Evolutionary conservation across 345 rosid species (phyloP), one percentile per base, ranked within the genome.

Genomic region (Pistacia integerrima): DNA sequence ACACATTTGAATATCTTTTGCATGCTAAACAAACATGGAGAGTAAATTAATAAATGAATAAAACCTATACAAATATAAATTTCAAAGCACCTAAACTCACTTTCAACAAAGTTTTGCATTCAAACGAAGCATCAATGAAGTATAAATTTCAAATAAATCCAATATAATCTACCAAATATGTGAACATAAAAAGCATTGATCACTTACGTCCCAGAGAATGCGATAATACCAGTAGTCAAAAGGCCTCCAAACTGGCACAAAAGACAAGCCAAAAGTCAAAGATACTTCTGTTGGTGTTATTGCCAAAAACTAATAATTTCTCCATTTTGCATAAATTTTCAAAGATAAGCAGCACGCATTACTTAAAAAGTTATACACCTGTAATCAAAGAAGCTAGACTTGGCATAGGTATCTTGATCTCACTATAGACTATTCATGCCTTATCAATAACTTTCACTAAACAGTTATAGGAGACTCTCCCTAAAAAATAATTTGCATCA

Each of bases 151-250:
- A 49, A 17, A n/a, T 16, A 59, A 75, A 18, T 48, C 64, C 30
- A 74, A 41, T 30, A 51, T 28, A 18, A 62, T 62, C 44, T 69
- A 58, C 28, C 2, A 54, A 35, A 51, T 3, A 70, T 4, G 25
- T 62, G 38, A 38, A 46, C 20, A 52, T 12, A 77, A 73, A 52
- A 51, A 66, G 62, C 70, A 73, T 68, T 56, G 38, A 49, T 16
- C 68, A 90, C 99, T 90, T 93, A 93, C 97, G 98, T 82, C 66
- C 98, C 97, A 67, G 94, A 92, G 81, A 96, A 93, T 33, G 89
- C 85, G 49, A 96, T 60, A 76, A 93, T 96, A 67, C 98, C 97
- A 75, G 95, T 67, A 10, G 94, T 93, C 88, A 93, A 82, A 60
- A 93, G 92, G 73, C 94, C 94, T 71, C 99, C 99, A 84, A 96